Base-by-base conservation (phyloP, 2,329 filamentous ascomycete species). In the Nemania diffusa region DNA sequence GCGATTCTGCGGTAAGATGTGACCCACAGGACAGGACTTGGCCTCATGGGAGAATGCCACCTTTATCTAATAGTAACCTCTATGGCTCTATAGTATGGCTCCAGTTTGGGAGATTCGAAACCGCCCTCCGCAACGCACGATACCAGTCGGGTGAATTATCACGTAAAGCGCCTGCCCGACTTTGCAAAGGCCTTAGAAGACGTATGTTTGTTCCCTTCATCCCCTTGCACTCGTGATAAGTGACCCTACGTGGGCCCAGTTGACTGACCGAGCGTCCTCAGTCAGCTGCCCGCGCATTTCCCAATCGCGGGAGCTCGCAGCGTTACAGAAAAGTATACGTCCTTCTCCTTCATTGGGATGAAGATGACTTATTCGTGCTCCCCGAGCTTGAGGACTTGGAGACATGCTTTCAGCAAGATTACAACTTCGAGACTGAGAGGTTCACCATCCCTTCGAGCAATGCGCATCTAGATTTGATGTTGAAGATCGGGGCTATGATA, bases 361-460 rank as follows among this genome's bases (percentile, higher is more conserved):
- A 81, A 2, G 86, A 88, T 69, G 86, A 88, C 64, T 77, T 88
- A 8, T 87, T 88, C 70, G 86, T 88, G 17, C 78, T 88, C 15
- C 85, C 85, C 1, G 87, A 88, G 74, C 77, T 89, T 20, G 84
- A 88, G 69, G 84, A 88, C 64, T 76, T 88, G 44, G 84, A 87
- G 68, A 83, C 83, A 66, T 87, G 85, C 71, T 75, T 88, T 40
- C 82, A 82, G 26, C 82, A 85, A 61, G 84, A 87, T 66, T 89
- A 86, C 76, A 82, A 80, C 66, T 89, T 85, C 72, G 82, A 84
- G 65, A 88, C 86, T 13, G 85, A 88, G 61, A 85, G 84, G 51
- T 89, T 87, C 71, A 79, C 84, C 53, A 88, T 88, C 44, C 87
- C 87, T 0, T 86, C 84, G 1, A 84, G 87, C 62, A 88, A 88